Conservation (phyloP, 2,329 filamentous ascomycete species). For the Myriosclerotinia duriaeana region DNA sequence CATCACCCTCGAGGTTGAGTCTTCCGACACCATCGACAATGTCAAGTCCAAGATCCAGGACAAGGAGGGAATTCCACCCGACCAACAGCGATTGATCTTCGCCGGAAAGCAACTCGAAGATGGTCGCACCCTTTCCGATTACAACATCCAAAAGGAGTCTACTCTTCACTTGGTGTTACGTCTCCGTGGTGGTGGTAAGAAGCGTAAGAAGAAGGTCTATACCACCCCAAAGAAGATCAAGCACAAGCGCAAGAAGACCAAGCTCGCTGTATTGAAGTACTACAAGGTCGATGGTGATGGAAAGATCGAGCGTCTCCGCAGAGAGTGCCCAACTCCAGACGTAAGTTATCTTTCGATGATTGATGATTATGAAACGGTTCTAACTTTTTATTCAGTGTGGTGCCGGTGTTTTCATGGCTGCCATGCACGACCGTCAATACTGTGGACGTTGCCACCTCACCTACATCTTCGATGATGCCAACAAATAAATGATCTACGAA, state of each 20-base stretch:
- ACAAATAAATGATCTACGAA: conserved; percentile 54
- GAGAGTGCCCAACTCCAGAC: conserved; percentile 92
- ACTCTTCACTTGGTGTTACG: conserved; percentile 97
- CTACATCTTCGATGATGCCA: conserved; percentile 67
- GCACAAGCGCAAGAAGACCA: conserved; percentile 99
- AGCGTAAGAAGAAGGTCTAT: conserved; percentile 99
- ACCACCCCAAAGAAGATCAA: conserved; percentile 99
- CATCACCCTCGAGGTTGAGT: conserved; percentile 99
- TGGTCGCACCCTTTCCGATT: conserved; percentile 97
- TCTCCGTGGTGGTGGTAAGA: conserved; percentile 98
- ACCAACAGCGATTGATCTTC: conserved; percentile 99
- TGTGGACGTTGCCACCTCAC: conserved; percentile 67
- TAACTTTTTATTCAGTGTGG: conserved; percentile 68
- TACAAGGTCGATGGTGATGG: conserved; percentile 99
- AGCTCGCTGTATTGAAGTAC: conserved; percentile 99
- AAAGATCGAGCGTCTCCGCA: conserved; percentile 98
- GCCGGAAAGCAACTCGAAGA: conserved; percentile 99
- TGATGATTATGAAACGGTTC: conserved; percentile 26
- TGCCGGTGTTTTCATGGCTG: conserved; percentile 99
- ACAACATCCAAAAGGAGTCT: conserved; percentile 99
- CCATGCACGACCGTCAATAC: conserved; percentile 96
- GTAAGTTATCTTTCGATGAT: conserved; percentile 53
- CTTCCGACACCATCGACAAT: conserved; percentile 99
- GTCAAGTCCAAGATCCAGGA: conserved; percentile 99
- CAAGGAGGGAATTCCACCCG: conserved; percentile 99